Base-by-base conservation (phyloP, 31 red algal species). In the Porphyra umbilicalis region DNA sequence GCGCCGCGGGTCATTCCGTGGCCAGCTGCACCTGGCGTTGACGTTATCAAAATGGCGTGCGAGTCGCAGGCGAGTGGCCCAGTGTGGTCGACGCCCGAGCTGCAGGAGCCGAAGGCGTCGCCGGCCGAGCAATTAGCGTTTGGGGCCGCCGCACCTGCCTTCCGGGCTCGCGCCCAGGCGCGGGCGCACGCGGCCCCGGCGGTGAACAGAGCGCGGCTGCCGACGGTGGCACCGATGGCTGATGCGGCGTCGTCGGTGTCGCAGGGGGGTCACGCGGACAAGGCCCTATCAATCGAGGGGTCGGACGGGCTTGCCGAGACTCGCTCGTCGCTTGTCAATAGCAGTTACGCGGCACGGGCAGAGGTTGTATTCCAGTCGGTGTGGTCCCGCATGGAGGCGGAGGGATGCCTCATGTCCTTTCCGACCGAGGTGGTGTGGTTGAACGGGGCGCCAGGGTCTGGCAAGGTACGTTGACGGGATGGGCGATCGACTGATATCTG, bases 361-460 rank as follows among this genome's bases (percentile, higher is more conserved):
- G 57, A 71, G 30, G 57, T 71, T 18, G 57, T 71, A 4, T 71
- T 71, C 25, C 57, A 71, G 57, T 71, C 57, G 20, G 57, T 71
- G 18, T 71, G 57, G 57, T 71, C 57, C 25, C 57, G 57, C 57
- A n/a, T 71, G 57, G 11, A 71, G 8, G 57, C 57, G 6, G 57
- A 71, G 18, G 57, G 57, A 1, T 71, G 57, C 8, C 25, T 71
- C 76, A 78, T 78, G 76, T 35, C 76, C 34, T 35, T 78, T 30
- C 76, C 76, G 76, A 35, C 76, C 30, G 76, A 78, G 33, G 15
- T 78, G 18, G 35, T 78, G 8, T 78, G 76, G 76, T 32, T 78
- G 30, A 78, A 78, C 9, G 76, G 76, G 6, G 76, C 76, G 15
- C 76, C 76, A 35, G 76, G 76, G 33, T 78, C 76, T 9, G 76